Conservation (phyloP, 1,284 basidiomycete species). For the Sporisorium exsertum region DNA sequence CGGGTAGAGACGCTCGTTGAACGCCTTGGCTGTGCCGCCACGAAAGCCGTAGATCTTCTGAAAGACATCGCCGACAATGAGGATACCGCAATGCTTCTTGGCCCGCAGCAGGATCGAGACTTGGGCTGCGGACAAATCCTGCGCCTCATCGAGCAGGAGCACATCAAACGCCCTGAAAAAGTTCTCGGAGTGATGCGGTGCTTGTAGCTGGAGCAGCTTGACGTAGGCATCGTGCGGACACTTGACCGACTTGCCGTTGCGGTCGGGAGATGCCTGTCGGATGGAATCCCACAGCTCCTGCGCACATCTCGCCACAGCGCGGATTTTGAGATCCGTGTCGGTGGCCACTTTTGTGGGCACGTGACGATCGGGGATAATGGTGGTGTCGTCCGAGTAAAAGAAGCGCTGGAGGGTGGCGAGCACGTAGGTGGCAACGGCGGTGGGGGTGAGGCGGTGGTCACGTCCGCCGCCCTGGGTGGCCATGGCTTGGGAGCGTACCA, state of each 20-base stretch:
- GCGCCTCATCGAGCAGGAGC: slow-evolving; percentile 63
- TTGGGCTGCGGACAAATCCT: slow-evolving; percentile 63
- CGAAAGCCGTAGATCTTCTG: slow-evolving; percentile 67
- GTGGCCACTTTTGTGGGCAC: slow-evolving; percentile 51
- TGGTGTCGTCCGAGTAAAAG: slow-evolving; percentile 58
- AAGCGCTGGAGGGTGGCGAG: slow-evolving; percentile 57
- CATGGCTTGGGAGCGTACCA: slow-evolving; percentile 22
- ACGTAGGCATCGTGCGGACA: slow-evolving; percentile 66
- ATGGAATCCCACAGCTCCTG: slow-evolving; percentile 58
- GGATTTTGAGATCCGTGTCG: slow-evolving; percentile 53
- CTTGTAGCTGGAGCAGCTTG: slow-evolving; percentile 61
- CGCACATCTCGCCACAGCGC: slow-evolving; percentile 43
- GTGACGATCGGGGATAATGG: slow-evolving; percentile 46
- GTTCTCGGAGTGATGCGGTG: slow-evolving; percentile 40
- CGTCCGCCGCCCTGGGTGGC: slow-evolving; percentile 33
- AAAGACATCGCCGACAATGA: slow-evolving; percentile 63
- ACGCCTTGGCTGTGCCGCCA: slow-evolving; percentile 59
- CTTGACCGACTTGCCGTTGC: slow-evolving; percentile 41
- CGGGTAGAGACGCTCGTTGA: slow-evolving; percentile 59
- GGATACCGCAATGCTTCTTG: slow-evolving; percentile 56
- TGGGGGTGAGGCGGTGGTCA: slow-evolving; percentile 47
- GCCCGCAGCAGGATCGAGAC: slow-evolving; percentile 56
- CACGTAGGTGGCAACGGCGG: slow-evolving; percentile 61
- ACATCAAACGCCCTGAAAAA: slow-evolving; percentile 57
- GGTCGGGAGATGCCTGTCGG: slow-evolving; percentile 32